Conservation (phyloP, 192 early-diverging fungal species). For the Coemansia sp. region DNA sequence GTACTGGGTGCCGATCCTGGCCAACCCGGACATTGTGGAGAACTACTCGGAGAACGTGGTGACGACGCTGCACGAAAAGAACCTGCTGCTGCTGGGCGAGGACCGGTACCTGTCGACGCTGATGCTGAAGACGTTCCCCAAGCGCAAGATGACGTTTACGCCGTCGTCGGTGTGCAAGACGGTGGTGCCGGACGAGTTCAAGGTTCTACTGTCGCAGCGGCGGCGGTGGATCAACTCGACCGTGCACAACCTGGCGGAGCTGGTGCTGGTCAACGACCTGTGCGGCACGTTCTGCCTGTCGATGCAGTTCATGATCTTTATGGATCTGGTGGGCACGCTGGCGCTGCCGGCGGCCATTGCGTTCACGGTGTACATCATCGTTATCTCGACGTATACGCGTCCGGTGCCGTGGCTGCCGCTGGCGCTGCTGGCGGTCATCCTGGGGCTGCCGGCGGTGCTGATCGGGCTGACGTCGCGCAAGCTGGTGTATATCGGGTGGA, state of each 20-base stretch:
- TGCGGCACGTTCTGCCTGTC: constrained; percentile 86
- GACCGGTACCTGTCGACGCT: constrained; percentile 95
- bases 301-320: constrained; percentile 95
- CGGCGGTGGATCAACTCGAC: constrained; percentile 97
- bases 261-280: constrained; percentile 75
- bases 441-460: constrained; percentile 70
- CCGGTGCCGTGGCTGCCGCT: constrained; percentile 58
- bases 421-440: constrained; percentile 60
- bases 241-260: constrained; percentile 81
- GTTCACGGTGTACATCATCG: constrained; percentile 79
- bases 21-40: constrained; percentile 79
- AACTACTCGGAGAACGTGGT: constrained; percentile 82
- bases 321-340: constrained; percentile 90
- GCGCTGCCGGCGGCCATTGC: constrained; percentile 86
- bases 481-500: constrained; percentile 74
- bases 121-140: constrained; percentile 89
- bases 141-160: constrained; percentile 92
- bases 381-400: constrained; percentile 56
- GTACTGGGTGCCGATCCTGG: constrained; percentile 78
- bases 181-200: constrained; percentile 82
- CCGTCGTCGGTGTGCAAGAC: constrained; percentile 91
- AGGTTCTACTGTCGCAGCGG: constrained; percentile 73
- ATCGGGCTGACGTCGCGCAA: constrained; percentile 79
- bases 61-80: constrained; percentile 89
- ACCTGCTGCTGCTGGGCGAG: constrained; percentile 87